Conservation (phyloP, 257 asterid species). For the Leptodermis oblonga region DNA sequence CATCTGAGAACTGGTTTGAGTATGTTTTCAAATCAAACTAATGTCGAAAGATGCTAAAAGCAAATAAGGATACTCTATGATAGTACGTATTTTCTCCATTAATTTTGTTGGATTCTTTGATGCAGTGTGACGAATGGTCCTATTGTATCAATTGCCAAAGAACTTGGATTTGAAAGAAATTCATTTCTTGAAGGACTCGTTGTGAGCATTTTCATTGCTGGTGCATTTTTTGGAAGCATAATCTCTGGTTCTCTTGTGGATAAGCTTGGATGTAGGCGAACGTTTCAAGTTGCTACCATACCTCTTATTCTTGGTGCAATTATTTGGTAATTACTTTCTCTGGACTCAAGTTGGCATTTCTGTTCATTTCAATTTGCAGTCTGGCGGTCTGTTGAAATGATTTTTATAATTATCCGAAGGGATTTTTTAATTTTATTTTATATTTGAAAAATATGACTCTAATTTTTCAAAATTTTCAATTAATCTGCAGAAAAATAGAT, state of each 20-base stretch:
- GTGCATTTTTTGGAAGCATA: slow-evolving; percentile 82
- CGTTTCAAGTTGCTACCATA: slow-evolving; percentile 66
- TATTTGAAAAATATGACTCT: neutral
- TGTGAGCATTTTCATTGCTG: slow-evolving; percentile 81
- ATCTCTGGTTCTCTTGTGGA: slow-evolving; percentile 66
- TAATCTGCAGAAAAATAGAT: neutral
- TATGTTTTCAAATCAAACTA: neutral
- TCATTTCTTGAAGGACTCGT: slow-evolving; percentile 84
- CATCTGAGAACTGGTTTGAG: neutral
- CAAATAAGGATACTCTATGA: neutral
- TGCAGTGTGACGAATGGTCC: slow-evolving; percentile 95
- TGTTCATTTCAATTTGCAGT: neutral
- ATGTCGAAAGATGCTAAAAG: neutral
- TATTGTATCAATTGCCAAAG: slow-evolving; percentile 67
- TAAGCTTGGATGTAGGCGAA: slow-evolving; percentile 74
- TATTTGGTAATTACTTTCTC: slow-evolving; percentile 41
- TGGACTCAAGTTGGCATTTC: neutral
- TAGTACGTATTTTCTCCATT: neutral
- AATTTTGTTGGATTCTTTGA: slow-evolving; percentile 1
- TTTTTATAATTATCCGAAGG: neutral
- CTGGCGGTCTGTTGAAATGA: neutral
- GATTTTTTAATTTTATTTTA: neutral
- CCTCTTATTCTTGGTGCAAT: slow-evolving; percentile 82
- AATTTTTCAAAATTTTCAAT: neutral
- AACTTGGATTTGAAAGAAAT: slow-evolving; percentile 81